Percentiles rank a stretch among this genome's conserved stretches.
These are phyloP conservation scores for Paralagenidium karlingii DNA, from an alignment of 352 stramenopile genomes.

Conservation along the genomic window DNA sequence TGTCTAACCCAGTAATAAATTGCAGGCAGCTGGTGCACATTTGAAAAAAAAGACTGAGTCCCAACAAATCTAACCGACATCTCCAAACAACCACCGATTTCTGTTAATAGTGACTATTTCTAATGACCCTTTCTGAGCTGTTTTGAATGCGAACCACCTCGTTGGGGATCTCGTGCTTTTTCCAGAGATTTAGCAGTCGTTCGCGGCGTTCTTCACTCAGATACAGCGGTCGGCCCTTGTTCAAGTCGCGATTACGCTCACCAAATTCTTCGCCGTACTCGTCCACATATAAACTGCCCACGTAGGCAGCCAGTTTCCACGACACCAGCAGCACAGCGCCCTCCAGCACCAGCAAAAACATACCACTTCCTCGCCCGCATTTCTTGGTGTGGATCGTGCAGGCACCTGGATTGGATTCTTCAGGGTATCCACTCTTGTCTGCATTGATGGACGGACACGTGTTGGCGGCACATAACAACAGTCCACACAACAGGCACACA, in stretches of 20 bases:
- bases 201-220: conserved; percentile 59
- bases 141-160: conserved; percentile 84
- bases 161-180: conserved; percentile 71
- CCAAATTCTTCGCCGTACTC: conserved; percentile 83
- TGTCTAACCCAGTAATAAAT: too few relatives aligned
- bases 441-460: conserved; percentile 62
- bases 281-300: conserved; percentile 76
- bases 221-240: conserved; percentile 71
- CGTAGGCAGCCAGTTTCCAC: conserved; percentile 76
- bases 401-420: conserved; percentile 69
- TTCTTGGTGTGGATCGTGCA: conserved; percentile 80
- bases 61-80: too few relatives aligned
- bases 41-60: too few relatives aligned
- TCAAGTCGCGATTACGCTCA: conserved; percentile 67
- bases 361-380: conserved; percentile 62
- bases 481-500: conserved; percentile 76
- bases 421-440: conserved; percentile 55
- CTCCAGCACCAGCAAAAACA: conserved; percentile 78
- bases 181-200: conserved; percentile 59
- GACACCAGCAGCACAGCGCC: conserved; percentile 77
- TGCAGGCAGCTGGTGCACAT: too few relatives aligned
- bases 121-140: conserved; percentile 78
- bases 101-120: conserved; percentile 83
- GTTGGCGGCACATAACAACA: conserved; percentile 66
- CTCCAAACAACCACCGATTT: too few relatives aligned